Evolutionary conservation across 257 asterid genomes (phyloP), one percentile per base, ranked within the genome.

Genomic region (Echites panduratus): DNA sequence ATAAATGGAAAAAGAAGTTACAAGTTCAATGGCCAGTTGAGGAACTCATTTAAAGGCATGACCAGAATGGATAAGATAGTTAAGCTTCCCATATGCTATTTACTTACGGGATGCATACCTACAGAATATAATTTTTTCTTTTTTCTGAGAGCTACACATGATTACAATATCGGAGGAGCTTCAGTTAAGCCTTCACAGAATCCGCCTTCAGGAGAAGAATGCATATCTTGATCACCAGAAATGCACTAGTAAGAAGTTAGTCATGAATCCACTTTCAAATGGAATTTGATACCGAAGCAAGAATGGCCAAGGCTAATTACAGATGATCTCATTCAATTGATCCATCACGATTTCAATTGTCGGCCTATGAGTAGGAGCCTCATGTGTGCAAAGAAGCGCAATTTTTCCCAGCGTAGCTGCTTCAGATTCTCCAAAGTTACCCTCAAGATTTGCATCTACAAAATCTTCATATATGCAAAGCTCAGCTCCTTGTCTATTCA

Each of bases 341-440:
- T 79, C 89, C 89, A 89, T 87, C 73, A 93, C 85, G 0, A 81
- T 43, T 50, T 82, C 89, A 48, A 89, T 89, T 32, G 82, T 83
- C 6, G 97, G 98, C 84, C 98, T 89, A 49, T 66, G 89, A 62
- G 79, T 66, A 4, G 96, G 92, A 40, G 71, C 81, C 43, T 90
- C 98, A 0, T 88, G 89, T 0, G 96, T 91, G 92, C 98, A 93
- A 66, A 89, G 92, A 59, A 81, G 85, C 41, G 98, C 96, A 12
- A 93, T 73, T 78, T 93, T 93, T 44, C 93, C 94, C 2, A 93
- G 85, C 83, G 89, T 84, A 54, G 90, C 78, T n/a, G 96, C 98
- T 85, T 93, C 98, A 0, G 82, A 79, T 79, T 91, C 97, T 29
- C 68, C 71, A 22, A 86, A 90, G 75, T 93, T 86, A 13, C 90